Conservation (phyloP, 306 rosid genomes). For the Notholithocarpus densiflorus region DNA sequence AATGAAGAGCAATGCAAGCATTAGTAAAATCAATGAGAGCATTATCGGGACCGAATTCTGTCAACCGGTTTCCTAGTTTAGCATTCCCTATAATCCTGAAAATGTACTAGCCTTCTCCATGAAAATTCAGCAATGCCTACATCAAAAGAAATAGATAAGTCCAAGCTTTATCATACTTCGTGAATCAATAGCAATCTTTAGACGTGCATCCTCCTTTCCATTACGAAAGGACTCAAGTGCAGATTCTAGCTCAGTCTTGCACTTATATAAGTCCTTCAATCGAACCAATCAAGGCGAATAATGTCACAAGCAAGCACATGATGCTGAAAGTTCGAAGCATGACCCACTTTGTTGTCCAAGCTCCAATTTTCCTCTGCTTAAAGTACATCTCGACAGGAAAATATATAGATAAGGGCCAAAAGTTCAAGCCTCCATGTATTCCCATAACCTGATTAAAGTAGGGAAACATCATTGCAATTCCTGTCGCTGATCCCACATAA, state of each 20-base stretch:
- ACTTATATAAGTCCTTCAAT: slow-evolving; percentile 52
- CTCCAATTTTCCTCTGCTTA: slow-evolving; percentile 33
- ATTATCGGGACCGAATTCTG: too few species aligned
- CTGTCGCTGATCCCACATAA: slow-evolving; percentile 45
- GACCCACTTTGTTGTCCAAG: slow-evolving; percentile 58
- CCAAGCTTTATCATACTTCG: background rate
- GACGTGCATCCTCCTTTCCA: background rate
- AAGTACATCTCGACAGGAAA: slow-evolving; percentile 71
- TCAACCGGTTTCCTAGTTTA: slow-evolving; percentile 16
- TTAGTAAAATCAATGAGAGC: slow-evolving; percentile 61
- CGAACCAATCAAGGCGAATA: slow-evolving; percentile 51
- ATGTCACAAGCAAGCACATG: slow-evolving; percentile 37
- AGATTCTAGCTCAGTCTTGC: slow-evolving; percentile 41
- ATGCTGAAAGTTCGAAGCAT: slow-evolving; percentile 43
- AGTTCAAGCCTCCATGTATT: slow-evolving; percentile 55
- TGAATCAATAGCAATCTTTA: background rate
- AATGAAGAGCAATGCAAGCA: slow-evolving; percentile 61
- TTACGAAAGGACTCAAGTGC: background rate
- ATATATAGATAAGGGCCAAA: slow-evolving; percentile 57
- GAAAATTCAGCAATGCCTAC: background rate
- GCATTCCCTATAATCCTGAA: slow-evolving; percentile 14
- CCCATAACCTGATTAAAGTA: slow-evolving; percentile 72
- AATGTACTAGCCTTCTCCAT: background rate
- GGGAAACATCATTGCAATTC: slow-evolving; percentile 54
- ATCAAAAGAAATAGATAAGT: background rate